A percentile compares a stretch with the other conserved stretches of the same genome.
Evolutionary conservation across 345 rosid species (phyloP).

Genomic region (Acer campestre): DNA sequence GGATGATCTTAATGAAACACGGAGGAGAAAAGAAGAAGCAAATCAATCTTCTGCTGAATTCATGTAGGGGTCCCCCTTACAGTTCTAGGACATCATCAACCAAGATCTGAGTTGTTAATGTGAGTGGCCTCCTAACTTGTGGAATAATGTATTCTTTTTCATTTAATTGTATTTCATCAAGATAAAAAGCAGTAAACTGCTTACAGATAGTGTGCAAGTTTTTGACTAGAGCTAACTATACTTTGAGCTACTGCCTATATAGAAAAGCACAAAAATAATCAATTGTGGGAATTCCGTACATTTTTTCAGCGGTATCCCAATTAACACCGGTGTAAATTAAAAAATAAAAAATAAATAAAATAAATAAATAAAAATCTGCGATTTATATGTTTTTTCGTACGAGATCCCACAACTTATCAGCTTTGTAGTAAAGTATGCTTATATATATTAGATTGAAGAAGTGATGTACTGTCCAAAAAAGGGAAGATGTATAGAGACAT

Average conservation of each 20-base stretch:
- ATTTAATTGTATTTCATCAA: not conserved
- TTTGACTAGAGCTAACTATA: too few relatives aligned
- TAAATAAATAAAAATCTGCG: too few relatives aligned
- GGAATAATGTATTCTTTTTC: not conserved
- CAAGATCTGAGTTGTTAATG: not conserved
- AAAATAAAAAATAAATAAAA: too few relatives aligned
- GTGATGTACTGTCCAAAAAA: not conserved
- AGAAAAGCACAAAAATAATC: too few relatives aligned
- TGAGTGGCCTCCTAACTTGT: not conserved
- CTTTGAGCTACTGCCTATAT: not conserved
- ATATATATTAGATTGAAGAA: too few relatives aligned
- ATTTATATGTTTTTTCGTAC: too few relatives aligned
- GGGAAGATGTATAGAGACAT: not conserved
- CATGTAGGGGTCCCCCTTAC: not conserved
- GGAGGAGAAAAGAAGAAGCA: not conserved
- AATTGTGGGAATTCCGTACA: too few relatives aligned
- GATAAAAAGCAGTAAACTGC: not conserved
- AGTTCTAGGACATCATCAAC: not conserved
- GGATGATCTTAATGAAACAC: constrained; percentile 13
- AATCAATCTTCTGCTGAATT: not conserved
- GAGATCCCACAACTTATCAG: too few relatives aligned
- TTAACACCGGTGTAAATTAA: too few relatives aligned
- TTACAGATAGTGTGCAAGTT: not conserved
- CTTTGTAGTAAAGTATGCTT: not conserved
- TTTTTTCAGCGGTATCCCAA: too few relatives aligned